Conservation (phyloP, 352 stramenopile species). For the Pythium inflatum region DNA sequence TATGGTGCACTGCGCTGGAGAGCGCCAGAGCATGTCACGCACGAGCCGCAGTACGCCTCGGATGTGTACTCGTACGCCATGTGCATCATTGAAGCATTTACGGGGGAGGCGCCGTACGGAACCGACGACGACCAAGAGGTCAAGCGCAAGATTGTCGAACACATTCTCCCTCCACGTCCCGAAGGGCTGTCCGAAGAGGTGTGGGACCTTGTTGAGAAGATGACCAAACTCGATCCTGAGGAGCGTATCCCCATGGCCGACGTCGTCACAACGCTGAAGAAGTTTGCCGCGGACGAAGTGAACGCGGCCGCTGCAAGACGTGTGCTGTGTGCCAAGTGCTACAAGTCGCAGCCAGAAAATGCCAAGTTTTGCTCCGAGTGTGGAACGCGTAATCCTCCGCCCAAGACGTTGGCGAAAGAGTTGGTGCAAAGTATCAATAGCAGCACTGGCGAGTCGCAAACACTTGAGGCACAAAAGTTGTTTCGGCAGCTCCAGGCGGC, state of each 20-base stretch:
- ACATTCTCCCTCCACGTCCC: not conserved
- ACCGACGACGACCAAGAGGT: not conserved
- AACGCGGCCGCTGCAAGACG: not conserved
- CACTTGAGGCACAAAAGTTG: no score
- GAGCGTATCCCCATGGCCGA: not conserved
- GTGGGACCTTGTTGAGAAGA: not conserved
- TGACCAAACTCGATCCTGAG: not conserved
- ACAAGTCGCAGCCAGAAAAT: not conserved
- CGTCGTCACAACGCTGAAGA: not conserved
- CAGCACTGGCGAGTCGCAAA: no score
- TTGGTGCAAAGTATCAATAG: no score
- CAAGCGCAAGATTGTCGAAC: not conserved
- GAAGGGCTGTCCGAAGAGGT: not conserved
- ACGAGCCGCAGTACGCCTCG: not conserved
- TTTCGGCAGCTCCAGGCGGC: no score
- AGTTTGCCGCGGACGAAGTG: not conserved
- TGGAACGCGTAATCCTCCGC: no score
- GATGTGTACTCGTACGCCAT: slow-evolving; percentile 14
- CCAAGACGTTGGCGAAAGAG: no score
- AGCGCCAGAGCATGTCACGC: not conserved
- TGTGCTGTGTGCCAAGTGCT: not conserved
- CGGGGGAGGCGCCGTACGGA: slow-evolving; percentile 4
- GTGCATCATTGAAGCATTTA: slow-evolving; percentile 10
- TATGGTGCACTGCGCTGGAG: slow-evolving; percentile 3
- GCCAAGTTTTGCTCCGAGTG: not conserved